phyloP scores from a whole-genome alignment of 2,329 filamentous ascomycete genomes.

The Trichoderma oligosporum region DNA sequence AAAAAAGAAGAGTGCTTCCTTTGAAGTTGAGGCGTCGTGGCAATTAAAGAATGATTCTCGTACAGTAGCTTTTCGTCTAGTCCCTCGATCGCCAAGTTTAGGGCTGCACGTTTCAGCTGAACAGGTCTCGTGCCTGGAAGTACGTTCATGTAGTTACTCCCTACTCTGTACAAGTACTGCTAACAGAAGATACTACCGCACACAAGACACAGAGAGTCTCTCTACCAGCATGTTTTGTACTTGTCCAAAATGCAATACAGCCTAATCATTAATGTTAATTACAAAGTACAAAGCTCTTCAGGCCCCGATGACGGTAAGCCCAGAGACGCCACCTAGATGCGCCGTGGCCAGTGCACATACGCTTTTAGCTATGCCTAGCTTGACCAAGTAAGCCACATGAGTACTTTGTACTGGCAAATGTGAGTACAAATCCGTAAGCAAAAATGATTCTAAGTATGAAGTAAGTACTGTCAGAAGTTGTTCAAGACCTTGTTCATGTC shows the following conservation, averaged over 20 bases:
- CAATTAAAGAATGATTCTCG: not conserved
- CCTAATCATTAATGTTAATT: too few relatives aligned
- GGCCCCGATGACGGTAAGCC: constrained; percentile 11
- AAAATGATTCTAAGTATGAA: not conserved
- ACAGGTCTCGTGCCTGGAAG: constrained; percentile 3
- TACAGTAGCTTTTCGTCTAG: not conserved
- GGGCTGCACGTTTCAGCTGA: constrained; percentile 16
- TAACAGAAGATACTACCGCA: too few relatives aligned
- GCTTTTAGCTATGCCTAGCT: constrained; percentile 9
- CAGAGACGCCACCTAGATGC: constrained; percentile 15
- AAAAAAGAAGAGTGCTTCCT: too few relatives aligned
- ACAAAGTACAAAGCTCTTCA: not conserved
- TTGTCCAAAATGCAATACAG: too few relatives aligned
- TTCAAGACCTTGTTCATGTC: too few relatives aligned
- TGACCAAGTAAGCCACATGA: not conserved
- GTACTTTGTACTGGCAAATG: not conserved
- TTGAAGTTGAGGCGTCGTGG: too few relatives aligned
- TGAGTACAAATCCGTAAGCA: not conserved
- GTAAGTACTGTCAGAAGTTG: too few relatives aligned
- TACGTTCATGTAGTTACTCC: not conserved
- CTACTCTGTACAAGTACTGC: constrained; percentile 4
- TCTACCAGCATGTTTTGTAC: too few relatives aligned
- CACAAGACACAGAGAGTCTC: too few relatives aligned
- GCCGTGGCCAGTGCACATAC: constrained; percentile 12
- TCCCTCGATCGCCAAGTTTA: constrained; percentile 13